Conservation (phyloP, 2,329 filamentous ascomycete genomes). For the Hypoxylon sp. region DNA sequence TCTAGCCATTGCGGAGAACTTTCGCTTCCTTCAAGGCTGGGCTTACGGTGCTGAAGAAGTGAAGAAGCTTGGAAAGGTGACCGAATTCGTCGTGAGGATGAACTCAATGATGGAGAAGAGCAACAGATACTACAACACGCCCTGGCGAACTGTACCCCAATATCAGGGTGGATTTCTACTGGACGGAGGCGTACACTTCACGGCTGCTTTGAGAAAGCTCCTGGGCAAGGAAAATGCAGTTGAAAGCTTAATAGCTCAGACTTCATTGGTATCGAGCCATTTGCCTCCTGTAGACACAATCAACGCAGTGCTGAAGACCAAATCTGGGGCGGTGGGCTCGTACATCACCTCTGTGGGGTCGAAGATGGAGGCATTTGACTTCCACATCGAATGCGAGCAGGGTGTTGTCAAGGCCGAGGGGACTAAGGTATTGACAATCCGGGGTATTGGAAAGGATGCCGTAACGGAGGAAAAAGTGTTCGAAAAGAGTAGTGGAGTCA, state of each 20-base stretch:
- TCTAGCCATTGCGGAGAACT: conserved; percentile 80
- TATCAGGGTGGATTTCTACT: conserved; percentile 84
- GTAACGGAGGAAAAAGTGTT: conserved; percentile 62
- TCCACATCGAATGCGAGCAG: conserved; percentile 69
- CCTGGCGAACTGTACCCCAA: conserved; percentile 77
- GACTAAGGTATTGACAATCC: conserved; percentile 62
- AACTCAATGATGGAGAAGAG: conserved; percentile 55
- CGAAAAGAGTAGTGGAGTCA: conserved; percentile 67
- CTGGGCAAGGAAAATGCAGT: conserved; percentile 65
- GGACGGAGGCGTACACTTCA: conserved; percentile 81
- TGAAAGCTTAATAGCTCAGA: conserved; percentile 67
- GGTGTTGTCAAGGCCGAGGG: conserved; percentile 66
- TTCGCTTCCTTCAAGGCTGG: conserved; percentile 73
- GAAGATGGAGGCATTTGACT: conserved; percentile 67
- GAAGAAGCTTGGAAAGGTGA: conserved; percentile 66
- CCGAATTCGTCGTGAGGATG: conserved; percentile 64
- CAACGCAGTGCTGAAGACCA: conserved; percentile 69
- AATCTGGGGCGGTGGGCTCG: conserved; percentile 68
- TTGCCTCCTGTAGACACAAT: conserved; percentile 78
- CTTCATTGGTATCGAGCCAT: conserved; percentile 67
- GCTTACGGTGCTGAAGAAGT: conserved; percentile 65
- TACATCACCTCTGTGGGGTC: conserved; percentile 72
- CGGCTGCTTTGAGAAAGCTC: conserved; percentile 73
- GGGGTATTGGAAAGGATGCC: conserved; percentile 54
- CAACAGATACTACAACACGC: conserved; percentile 66